Base-by-base conservation (phyloP, 495 filamentous ascomycete genomes). In the Daldinia bambusicola region DNA sequence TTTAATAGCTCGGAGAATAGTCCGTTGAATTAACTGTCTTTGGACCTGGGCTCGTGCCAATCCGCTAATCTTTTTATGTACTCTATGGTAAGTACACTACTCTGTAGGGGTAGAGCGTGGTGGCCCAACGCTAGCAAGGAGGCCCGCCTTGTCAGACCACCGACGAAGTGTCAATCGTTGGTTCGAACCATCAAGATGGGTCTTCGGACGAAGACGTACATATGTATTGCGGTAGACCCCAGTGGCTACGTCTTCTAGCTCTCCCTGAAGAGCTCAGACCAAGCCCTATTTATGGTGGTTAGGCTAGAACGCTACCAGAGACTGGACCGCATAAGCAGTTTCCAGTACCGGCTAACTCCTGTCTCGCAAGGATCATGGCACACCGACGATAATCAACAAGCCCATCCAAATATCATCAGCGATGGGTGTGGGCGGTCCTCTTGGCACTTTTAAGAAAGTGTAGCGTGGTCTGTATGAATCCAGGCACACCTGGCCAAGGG, bases 331-430 rank as follows among this genome's bases (percentile, higher is more conserved):
- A 53, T 52, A 60, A 51, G 51, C 41, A 52, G 53, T 20, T 55
- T 30, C 51, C 20, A 56, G 55, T 61, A 61, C 61, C 45, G 55
- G 61, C 65, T 69, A 72, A 69, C 61, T 72, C 64, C 70, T 68
- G 64, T 67, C 69, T 64, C 40, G 61, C 70, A 72, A 72, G 70
- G 70, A 72, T 72, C 70, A 72, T 67, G 70, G 70, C 68, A 72
- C 70, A 67, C 59, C 58, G 63, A 68, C 58, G 59, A 67, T 67
- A 71, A 71, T 71, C 63, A 45, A 71, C 59, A 41, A 67, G 70
- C 70, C 64, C 64, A 59, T 67, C 55, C 64, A 67, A 68, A 72
- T 67, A 50, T 68, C 70, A 50, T 72, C 60, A 37, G 59, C 61
- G 64, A 71, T 61, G 60, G 70, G 70, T 68, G 64, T 61, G 50